Base-by-base conservation (phyloP, 2,329 filamentous ascomycete genomes). In the Exophiala sp. region DNA sequence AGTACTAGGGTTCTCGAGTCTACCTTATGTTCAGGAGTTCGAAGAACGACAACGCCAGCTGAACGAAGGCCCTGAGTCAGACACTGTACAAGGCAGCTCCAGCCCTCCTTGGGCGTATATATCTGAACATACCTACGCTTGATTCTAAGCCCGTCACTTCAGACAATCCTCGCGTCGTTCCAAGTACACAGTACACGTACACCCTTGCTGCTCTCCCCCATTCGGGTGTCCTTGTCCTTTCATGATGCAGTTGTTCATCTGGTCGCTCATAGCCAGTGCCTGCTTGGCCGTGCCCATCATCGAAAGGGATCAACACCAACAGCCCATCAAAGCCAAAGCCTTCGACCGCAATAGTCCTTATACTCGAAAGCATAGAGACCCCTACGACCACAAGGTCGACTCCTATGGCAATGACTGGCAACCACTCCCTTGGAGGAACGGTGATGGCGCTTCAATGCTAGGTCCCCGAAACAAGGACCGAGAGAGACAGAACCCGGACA, bases 401-500 rank as follows among this genome's bases (percentile, higher is more conserved):
- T 51, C 55, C 1, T 55, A 51, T 24, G 54, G 40, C 18, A 38
- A 57, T n/a, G 50, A 55, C 43, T 50, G 38, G 32, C 48, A 58
- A 22, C 83, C 84, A 21, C 67, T 82, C 46, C 84, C 84, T 1
- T 82, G 72, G 64, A 74, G 80, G 27, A 82, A 82, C 62, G 81
- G 81, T 19, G 63, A 79, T 19, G 85, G 85, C 18, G 75, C 82
- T 13, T 80, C 77, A 8, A 78, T 88, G 11, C 69, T 87, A 18
- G 85, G 85, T 0, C 85, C 85, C 0, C 80, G 82, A 65, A 89
- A 88, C 64, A 73, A 70, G 52, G 78, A 78, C 43, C 80, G 85
- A 18, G 80, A 85, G 46, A 74, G 80, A 39, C 80, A 88, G 68
- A 84, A 80, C 63, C 84, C 85, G 0, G 84, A 88, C 65, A 69